phyloP scores from a whole-genome alignment of 345 rosid genomes.

The Capsella bursapastoris region DNA sequence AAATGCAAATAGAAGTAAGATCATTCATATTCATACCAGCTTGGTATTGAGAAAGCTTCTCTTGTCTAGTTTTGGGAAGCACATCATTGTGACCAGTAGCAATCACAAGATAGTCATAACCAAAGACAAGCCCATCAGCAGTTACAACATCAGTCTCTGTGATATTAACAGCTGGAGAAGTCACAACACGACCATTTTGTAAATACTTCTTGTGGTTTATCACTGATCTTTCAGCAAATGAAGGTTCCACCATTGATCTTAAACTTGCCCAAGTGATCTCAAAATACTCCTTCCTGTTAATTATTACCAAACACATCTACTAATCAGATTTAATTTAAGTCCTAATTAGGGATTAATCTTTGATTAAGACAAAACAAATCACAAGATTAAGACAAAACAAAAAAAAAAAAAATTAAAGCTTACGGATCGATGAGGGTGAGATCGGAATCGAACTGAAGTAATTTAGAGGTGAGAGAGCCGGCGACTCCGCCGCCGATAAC shows the following conservation, averaged over 20 bases:
- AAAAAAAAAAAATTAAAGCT: not conserved
- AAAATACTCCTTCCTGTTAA: constrained; percentile 68
- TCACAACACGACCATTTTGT: constrained; percentile 60
- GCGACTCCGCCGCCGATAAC: constrained; percentile 71
- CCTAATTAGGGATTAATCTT: not conserved
- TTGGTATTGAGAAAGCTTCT: constrained; percentile 61
- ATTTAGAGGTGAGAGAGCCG: constrained; percentile 58
- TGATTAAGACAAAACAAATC: not conserved
- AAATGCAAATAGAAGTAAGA: constrained; percentile 17
- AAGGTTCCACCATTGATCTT: constrained; percentile 86
- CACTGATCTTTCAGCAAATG: constrained; percentile 69
- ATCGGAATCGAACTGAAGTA: constrained; percentile 63
- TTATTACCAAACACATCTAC: not conserved
- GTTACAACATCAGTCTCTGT: constrained; percentile 65
- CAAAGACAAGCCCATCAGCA: constrained; percentile 51
- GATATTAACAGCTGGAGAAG: constrained; percentile 65
- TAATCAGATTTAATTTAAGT: not conserved
- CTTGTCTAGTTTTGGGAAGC: constrained; percentile 60
- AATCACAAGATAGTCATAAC: constrained; percentile 81
- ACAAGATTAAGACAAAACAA: not conserved
- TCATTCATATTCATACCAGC: constrained; percentile 57
- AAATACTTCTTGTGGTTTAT: constrained; percentile 75
- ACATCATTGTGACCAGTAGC: constrained; percentile 77
- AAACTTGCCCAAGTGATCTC: constrained; percentile 73
- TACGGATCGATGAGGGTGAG: constrained; percentile 76